Conservation (phyloP, 305 asterid genomes). For the Solanum chacoense region DNA sequence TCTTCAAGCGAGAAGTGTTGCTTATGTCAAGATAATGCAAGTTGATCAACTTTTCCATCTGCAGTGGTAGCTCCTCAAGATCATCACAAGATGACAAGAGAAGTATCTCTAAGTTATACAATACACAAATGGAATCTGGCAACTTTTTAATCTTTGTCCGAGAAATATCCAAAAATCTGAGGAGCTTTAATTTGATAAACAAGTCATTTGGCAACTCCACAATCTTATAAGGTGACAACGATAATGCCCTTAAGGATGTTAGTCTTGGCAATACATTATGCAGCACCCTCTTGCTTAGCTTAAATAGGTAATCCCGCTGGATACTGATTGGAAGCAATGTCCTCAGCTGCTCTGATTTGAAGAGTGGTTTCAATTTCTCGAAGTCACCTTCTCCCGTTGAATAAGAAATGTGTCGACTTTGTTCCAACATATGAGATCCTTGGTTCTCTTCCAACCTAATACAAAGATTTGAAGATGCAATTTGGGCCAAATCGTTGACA, state of each 20-base stretch:
- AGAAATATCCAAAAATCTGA: too few species aligned
- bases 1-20: too few species aligned
- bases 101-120: too few species aligned
- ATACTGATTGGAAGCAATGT: not conserved
- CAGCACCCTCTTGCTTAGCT: not conserved
- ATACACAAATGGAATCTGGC: too few species aligned
- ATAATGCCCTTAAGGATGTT: not conserved
- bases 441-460: not conserved
- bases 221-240: not conserved
- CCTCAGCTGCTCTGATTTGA: not conserved
- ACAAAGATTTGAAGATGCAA: too few species aligned
- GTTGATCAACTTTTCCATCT: too few species aligned
- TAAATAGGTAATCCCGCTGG: not conserved
- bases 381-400: not conserved
- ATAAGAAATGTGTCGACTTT: not conserved
- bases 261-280: not conserved
- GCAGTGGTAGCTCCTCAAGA: too few species aligned
- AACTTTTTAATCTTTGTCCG: too few species aligned
- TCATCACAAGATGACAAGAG: too few species aligned
- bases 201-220: too few species aligned
- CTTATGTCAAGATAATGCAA: too few species aligned
- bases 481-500: not conserved
- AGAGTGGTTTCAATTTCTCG: not conserved
- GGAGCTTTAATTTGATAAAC: too few species aligned
- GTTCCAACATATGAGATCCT: not conserved